Evolutionary conservation across 345 rosid species (phyloP), one percentile per base, ranked within the genome.

Genomic region (Odontarrhena argentea): DNA sequence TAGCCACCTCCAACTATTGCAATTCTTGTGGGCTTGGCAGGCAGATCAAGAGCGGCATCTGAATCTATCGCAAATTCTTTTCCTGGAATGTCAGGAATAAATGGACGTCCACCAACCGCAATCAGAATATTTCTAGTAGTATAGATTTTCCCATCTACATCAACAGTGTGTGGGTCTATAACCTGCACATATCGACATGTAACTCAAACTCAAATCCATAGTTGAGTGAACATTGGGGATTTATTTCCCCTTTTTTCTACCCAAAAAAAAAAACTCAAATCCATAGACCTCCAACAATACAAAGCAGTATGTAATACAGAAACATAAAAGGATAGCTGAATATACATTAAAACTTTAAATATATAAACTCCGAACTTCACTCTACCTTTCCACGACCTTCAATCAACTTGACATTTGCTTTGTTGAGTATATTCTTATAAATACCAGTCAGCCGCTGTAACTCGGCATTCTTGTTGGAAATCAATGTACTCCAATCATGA

Each of bases 311-410:
- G 49, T 57, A 7, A 41, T 1, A 37, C 5, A 15, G 1, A 15
- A 11, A 14, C 28, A 0, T 11, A 9, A 37, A 40, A 40, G 10
- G 8, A 18, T 15, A 57, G 32, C 18, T 5, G 2, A 22, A 11
- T 26, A 28, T 26, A 8, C 24, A 2, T 13, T 0, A 58, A 68
- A 40, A 4, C 34, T 57, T 8, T 12, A 67, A 38, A 11, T 30
- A 7, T 14, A 47, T 38, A 65, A 49, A 48, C n/a, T n/a, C 34
- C 22, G 1, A 50, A 49, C 43, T 58, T 66, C 7, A 37, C 34
- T 67, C 57, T 65, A 90, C 98, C 98, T 88, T 93, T 60, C 98
- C 98, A 46, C 97, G 97, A 28, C 98, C 98, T 78, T 93, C 97
- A 9, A 93, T 71, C 59, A 93, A 76, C 55, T 85, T 76, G 61